Conservation (phyloP, 768 basidiomycete genomes). For the Daedaleopsis sinensis region DNA sequence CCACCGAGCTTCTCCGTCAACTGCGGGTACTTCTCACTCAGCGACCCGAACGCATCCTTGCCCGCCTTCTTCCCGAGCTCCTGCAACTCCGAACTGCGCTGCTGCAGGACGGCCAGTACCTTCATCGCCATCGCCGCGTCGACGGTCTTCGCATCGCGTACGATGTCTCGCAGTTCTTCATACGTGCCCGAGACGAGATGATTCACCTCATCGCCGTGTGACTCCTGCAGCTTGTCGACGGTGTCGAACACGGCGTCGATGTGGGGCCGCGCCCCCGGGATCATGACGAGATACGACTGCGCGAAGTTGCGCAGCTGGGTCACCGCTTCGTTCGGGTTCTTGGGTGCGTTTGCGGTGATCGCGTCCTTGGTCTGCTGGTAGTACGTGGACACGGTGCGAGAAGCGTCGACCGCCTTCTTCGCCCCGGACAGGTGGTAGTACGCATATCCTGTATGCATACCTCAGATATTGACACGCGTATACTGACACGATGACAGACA, state of each 20-base stretch:
- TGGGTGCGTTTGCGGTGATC: conserved; percentile 30
- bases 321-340: conserved; percentile 37
- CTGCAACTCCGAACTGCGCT: conserved; percentile 30
- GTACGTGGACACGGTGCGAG: conserved; percentile 31
- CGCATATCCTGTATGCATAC: conserved; percentile 29
- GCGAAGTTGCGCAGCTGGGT: conserved; percentile 42
- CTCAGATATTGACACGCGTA: background rate
- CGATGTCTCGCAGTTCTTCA: conserved; percentile 35
- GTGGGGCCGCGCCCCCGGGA: conserved; percentile 42
- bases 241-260: conserved; percentile 48
- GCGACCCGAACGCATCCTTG: conserved; percentile 25
- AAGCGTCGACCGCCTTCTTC: conserved; percentile 39
- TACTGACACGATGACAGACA: background rate
- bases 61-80: conserved; percentile 35
- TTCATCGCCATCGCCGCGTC: conserved; percentile 33
- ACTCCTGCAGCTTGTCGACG: conserved; percentile 40
- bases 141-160: conserved; percentile 24
- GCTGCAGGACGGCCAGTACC: conserved; percentile 30
- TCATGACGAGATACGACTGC: conserved; percentile 42
- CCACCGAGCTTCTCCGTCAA: conserved; percentile 33
- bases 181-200: conserved; percentile 39
- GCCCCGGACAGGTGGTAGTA: conserved; percentile 46
- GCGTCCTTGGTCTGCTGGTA: conserved; percentile 30
- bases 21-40: conserved; percentile 35
- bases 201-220: conserved; percentile 44